Base-by-base conservation (phyloP, 768 basidiomycete species). In the Psilocybe cubensis region DNA sequence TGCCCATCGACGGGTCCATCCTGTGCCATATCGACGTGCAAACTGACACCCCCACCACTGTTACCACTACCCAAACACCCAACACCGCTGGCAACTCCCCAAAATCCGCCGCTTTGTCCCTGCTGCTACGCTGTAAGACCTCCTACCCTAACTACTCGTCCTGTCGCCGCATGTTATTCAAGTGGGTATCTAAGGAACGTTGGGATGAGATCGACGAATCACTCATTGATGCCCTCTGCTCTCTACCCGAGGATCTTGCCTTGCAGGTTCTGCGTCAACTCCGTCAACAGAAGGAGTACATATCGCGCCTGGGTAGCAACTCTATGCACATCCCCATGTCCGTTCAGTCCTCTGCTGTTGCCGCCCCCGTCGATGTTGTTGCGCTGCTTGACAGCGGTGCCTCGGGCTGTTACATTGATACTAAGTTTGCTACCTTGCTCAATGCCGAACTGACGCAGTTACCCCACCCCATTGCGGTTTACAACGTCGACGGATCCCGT, bases 331-430 rank as follows among this genome's bases (percentile, higher is more conserved):
- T 52, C 8, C 23, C 47, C 6, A 7, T 56, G 20, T 33, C 21
- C 0, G 3, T 31, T 0, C 14, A 21, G 3, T 21, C 42, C 23
- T 17, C 4, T 6, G 11, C 9, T 4, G 23, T 17, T 1, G 58
- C 47, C 12, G n/a, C 29, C 0, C 24, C 7, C 3, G 14, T 21
- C 4, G 1, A 20, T 21, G 17, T 35, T n/a, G 3, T 50, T 21
- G 58, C 52, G 1, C 42, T 66, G 3, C 18, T 66, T 1, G 62
- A 66, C 40, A 55, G 57, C 25, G 57, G 59, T 6, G 62, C 64
- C 0, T 47, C 52, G 23, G 51, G 60, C 2, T 46, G 35, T 1
- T 58, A 58, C 44, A 52, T 60, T 23, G 29, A 63, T 14, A 8
- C 54, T 17, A 14, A 44, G 0, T 61, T 56, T 12, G 57, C 52